Percentiles rank a stretch among this genome's conserved stretches.
phyloP scores from a whole-genome alignment of 768 basidiomycete genomes.

The Boletellus emodensis region DNA sequence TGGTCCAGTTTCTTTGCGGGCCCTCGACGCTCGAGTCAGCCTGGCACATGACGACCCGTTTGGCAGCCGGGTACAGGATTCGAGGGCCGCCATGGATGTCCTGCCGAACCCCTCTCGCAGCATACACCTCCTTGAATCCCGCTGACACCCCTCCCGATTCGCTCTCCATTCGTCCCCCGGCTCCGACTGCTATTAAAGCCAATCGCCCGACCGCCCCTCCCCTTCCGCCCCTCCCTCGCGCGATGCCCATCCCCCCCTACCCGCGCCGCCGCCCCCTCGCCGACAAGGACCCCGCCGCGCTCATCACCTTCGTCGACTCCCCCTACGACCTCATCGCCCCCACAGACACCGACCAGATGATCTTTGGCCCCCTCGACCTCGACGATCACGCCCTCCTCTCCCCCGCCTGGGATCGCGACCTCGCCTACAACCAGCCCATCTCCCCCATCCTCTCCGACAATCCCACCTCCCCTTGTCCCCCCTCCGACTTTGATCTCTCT shows the following conservation, averaged over 20 bases:
- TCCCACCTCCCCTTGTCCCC: constrained; percentile 38
- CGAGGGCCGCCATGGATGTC: constrained; percentile 22
- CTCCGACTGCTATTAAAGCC: constrained; percentile 39
- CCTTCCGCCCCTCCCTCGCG: constrained; percentile 26
- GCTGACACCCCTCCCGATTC: too few relatives aligned
- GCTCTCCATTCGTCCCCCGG: constrained; percentile 9
- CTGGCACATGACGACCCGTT: constrained; percentile 35
- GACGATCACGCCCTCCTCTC: constrained; percentile 29
- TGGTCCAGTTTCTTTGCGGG: too few relatives aligned
- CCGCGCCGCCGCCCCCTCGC: constrained; percentile 17
- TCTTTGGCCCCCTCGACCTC: constrained; percentile 34
- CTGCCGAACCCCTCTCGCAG: constrained; percentile 44
- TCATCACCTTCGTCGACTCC: constrained; percentile 36
- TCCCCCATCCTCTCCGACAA: constrained; percentile 40
- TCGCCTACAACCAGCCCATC: constrained; percentile 36
- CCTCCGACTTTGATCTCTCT: constrained; percentile 38
- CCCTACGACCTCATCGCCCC: constrained; percentile 36
- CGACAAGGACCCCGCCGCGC: constrained; percentile 21
- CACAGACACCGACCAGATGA: constrained; percentile 30
- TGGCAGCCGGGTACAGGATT: constrained; percentile 32
- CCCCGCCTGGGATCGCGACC: constrained; percentile 30
- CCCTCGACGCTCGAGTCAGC: constrained; percentile 35
- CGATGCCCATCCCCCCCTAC: constrained; percentile 42
- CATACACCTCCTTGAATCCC: constrained; percentile 4
- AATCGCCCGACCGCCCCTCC: constrained; percentile 13